Conservation (phyloP, 164 flowering plant species). For the Paratinospora sagittata region DNA sequence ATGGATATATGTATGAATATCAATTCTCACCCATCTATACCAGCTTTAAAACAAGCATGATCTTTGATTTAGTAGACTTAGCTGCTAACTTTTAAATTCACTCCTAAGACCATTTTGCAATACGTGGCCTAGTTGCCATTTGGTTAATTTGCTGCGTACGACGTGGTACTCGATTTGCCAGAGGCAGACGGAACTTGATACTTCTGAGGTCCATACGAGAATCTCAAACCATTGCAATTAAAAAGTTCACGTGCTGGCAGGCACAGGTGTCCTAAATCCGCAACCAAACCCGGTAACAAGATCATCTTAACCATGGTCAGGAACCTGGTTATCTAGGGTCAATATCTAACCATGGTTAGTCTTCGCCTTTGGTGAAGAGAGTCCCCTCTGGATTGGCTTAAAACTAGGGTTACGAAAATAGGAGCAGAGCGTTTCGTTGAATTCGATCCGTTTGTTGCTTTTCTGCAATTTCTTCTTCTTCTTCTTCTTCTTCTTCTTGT, state of each 20-base stretch:
- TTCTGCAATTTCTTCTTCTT: background rate
- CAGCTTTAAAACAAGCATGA: no score
- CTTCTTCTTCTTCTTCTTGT: background rate
- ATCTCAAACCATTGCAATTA: background rate
- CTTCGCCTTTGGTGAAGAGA: background rate
- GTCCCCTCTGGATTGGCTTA: background rate
- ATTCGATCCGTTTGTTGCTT: background rate
- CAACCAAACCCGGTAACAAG: background rate
- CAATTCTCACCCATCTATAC: no score
- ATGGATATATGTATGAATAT: no score
- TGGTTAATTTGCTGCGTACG: no score
- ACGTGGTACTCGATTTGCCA: no score
- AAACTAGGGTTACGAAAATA: slow-evolving; percentile 13
- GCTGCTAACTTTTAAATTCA: no score
- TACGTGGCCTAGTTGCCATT: no score
- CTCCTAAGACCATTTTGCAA: no score
- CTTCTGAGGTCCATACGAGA: no score
- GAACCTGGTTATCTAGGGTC: background rate
- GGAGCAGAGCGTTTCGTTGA: background rate
- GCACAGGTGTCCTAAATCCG: background rate
- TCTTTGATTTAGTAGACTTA: no score
- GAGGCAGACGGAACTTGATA: no score
- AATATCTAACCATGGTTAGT: background rate
- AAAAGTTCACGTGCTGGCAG: background rate
- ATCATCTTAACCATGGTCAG: background rate